phyloP scores from a whole-genome alignment of 495 filamentous ascomycete species.

The Penicillium mononematosum region DNA sequence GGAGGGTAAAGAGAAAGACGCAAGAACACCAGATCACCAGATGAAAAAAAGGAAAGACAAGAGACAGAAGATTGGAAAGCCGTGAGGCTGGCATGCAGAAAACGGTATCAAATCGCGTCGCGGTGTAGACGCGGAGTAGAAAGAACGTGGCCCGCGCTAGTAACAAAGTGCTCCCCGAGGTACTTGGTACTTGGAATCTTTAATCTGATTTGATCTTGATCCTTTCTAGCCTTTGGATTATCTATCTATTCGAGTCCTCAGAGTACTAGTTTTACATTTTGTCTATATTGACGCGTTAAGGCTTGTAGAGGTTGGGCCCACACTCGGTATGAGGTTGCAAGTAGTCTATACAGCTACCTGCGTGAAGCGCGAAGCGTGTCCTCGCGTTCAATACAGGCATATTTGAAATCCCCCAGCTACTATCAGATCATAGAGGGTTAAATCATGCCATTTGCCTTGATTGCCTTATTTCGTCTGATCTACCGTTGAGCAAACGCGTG shows the following conservation, averaged over 20 bases:
- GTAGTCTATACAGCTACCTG: not conserved
- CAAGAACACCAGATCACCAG: slow-evolving; percentile 12
- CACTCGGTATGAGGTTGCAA: slow-evolving; percentile 6
- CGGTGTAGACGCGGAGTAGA: slow-evolving; percentile 44
- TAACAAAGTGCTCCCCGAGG: slow-evolving; percentile 22
- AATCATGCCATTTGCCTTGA: not conserved
- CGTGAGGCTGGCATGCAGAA: slow-evolving; percentile 26
- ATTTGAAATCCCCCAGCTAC: not conserved
- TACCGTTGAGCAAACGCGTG: slow-evolving; percentile 1
- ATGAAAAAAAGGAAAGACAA: slow-evolving; percentile 6
- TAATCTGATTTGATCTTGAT: not conserved
- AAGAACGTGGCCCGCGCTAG: slow-evolving; percentile 36
- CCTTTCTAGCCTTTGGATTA: not conserved
- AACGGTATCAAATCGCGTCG: slow-evolving; percentile 39
- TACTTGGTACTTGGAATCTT: slow-evolving; percentile 15
- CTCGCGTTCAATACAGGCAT: not conserved
- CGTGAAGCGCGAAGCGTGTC: slow-evolving; percentile 1
- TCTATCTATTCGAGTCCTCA: not conserved
- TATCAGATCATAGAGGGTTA: not conserved
- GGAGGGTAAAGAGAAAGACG: slow-evolving; percentile 8
- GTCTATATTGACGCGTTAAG: not conserved
- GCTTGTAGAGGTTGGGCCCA: not conserved
- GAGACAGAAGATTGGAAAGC: slow-evolving; percentile 16
- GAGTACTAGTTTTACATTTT: not conserved
- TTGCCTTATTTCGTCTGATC: not conserved